These are phyloP conservation scores for Tetratostichococcus sp. DNA, from an alignment of 139 green algal species.

Conservation along the genomic window DNA sequence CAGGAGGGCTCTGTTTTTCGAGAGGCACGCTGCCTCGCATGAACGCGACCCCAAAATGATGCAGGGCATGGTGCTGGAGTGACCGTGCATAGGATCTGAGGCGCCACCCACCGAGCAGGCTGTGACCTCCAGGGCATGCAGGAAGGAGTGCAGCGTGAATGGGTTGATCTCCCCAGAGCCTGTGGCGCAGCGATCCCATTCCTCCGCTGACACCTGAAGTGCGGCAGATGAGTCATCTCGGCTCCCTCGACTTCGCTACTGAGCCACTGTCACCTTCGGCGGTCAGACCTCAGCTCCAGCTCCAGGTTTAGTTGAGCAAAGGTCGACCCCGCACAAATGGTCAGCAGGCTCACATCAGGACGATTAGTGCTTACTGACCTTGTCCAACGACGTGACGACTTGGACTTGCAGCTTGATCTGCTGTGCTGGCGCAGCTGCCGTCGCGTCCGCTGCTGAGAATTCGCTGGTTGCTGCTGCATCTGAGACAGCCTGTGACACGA, in stretches of 20 bases:
- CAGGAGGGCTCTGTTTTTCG: too few relatives aligned
- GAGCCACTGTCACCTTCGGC: too few relatives aligned
- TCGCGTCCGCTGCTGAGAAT: neutral
- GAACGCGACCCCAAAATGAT: too few relatives aligned
- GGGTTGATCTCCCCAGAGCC: constrained; percentile 56
- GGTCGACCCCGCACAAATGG: too few relatives aligned
- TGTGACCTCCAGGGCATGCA: constrained; percentile 61
- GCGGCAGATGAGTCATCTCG: too few relatives aligned
- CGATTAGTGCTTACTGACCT: neutral
- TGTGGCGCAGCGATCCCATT: constrained; percentile 64
- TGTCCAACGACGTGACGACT: neutral
- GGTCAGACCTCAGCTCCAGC: too few relatives aligned
- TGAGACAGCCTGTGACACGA: neutral
- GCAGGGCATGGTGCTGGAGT: too few relatives aligned
- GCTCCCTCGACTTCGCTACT: too few relatives aligned
- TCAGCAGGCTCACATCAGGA: too few relatives aligned
- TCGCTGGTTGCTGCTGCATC: neutral
- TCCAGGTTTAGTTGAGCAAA: too few relatives aligned
- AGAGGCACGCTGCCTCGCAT: too few relatives aligned
- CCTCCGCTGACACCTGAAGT: constrained; percentile 28
- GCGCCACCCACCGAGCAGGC: constrained; percentile 47
- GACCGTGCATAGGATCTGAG: too few relatives aligned
- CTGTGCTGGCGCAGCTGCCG: neutral
- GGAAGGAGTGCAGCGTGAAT: constrained; percentile 67
- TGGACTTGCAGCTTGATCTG: neutral